Conservation (phyloP, 305 asterid species). For the Petunia hybrid region DNA sequence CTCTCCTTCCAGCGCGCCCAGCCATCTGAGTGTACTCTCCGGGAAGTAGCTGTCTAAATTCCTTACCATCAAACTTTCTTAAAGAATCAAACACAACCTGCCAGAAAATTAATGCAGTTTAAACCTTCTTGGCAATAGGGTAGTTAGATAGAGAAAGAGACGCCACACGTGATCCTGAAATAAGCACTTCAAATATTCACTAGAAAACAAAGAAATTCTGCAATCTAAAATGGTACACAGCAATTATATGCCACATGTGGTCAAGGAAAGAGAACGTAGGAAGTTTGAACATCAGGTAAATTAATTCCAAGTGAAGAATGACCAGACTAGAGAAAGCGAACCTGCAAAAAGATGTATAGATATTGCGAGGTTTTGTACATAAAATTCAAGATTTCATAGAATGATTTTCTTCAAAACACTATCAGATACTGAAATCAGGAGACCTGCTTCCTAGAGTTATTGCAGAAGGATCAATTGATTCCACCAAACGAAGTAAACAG, state of each 20-base stretch:
- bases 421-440: slow-evolving; percentile 18
- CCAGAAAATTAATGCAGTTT: slow-evolving; percentile 41
- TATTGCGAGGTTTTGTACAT: neutral
- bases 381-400: slow-evolving; percentile 15
- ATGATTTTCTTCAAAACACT: slow-evolving; percentile 12
- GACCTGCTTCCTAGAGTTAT: neutral
- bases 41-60: slow-evolving; percentile 86
- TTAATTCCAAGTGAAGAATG: neutral
- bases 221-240: slow-evolving; percentile 10
- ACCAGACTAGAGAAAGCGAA: slow-evolving; percentile 18
- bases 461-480: slow-evolving; percentile 3
- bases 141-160: slow-evolving; percentile 2
- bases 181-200: slow-evolving; percentile 14
- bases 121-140: neutral
- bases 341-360: neutral
- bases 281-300: slow-evolving; percentile 26
- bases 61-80: slow-evolving; percentile 96
- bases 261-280: slow-evolving; percentile 14
- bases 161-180: slow-evolving; percentile 3
- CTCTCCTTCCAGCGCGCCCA: slow-evolving; percentile 99
- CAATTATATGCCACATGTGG: neutral
- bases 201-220: slow-evolving; percentile 16
- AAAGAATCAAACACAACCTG: slow-evolving; percentile 95
- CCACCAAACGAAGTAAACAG: slow-evolving; percentile 4
- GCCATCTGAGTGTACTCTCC: slow-evolving; percentile 99